These are phyloP conservation scores for Fusarium xyrophilum DNA, from an alignment of 2,329 filamentous ascomycete genomes.

Conservation along the genomic window DNA sequence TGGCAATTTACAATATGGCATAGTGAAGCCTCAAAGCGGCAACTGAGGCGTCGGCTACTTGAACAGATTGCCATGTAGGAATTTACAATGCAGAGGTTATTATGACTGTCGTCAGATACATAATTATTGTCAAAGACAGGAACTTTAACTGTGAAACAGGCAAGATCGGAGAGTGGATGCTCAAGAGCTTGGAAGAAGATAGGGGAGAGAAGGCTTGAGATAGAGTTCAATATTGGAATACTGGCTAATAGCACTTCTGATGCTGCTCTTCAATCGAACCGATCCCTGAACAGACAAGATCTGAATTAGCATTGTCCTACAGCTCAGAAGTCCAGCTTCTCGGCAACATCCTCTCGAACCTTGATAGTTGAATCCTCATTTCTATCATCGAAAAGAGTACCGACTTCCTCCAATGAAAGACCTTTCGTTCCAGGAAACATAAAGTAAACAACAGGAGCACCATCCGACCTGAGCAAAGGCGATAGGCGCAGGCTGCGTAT, in stretches of 20 bases:
- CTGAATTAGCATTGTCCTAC: background rate
- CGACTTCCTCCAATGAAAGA: background rate
- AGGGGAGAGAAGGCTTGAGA: accelerated
- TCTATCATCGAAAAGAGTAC: background rate
- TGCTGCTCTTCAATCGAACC: background rate
- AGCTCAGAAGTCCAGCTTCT: background rate
- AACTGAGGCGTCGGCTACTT: no score
- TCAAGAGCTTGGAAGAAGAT: background rate
- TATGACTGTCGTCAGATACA: no score
- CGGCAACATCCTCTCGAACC: background rate
- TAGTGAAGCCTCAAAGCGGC: background rate
- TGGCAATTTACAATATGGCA: accelerated
- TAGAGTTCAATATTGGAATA: background rate
- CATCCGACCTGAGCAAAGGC: background rate
- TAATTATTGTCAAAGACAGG: no score
- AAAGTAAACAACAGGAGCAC: background rate
- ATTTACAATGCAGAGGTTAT: no score
- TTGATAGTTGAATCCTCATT: background rate
- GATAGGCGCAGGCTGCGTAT: background rate
- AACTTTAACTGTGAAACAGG: no score
- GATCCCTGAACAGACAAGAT: background rate
- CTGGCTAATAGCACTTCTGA: background rate
- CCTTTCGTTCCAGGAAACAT: background rate
- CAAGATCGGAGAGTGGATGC: no score
- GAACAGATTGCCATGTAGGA: no score